Conservation (phyloP, 192 early-diverging fungal species). For the Hyaloraphidium curvatum region DNA sequence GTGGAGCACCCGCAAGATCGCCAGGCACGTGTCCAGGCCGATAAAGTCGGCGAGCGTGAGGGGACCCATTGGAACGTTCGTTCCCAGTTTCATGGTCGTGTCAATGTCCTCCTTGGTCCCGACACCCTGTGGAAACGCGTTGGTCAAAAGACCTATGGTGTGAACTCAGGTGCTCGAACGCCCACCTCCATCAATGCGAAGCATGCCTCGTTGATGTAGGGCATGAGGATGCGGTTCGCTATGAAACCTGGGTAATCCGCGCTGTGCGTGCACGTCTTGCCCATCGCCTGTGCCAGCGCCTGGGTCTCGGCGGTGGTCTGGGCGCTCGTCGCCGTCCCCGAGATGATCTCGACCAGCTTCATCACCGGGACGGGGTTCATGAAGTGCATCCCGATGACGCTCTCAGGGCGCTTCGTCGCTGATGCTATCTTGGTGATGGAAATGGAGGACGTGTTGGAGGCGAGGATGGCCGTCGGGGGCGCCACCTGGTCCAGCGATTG, state of each 20-base stretch:
- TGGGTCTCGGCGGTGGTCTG: constrained; percentile 52
- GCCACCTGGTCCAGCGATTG: constrained; percentile 44
- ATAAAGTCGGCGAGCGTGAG: constrained; percentile 94
- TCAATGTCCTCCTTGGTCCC: constrained; percentile 89
- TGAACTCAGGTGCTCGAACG: not conserved
- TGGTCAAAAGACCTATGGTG: too few species aligned
- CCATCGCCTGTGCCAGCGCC: constrained; percentile 62
- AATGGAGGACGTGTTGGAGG: constrained; percentile 94
- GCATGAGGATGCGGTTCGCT: constrained; percentile 93
- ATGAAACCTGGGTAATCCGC: constrained; percentile 92
- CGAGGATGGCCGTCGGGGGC: constrained; percentile 54
- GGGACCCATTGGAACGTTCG: constrained; percentile 95
- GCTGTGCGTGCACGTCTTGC: constrained; percentile 76
- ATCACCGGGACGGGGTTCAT: constrained; percentile 97
- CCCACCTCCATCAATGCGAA: constrained; percentile 61
- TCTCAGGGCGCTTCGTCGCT: constrained; percentile 49
- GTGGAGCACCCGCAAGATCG: constrained; percentile 91
- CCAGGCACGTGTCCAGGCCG: constrained; percentile 90
- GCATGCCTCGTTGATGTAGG: constrained; percentile 95
- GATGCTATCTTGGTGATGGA: constrained; percentile 93
- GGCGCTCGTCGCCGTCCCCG: constrained; percentile 64
- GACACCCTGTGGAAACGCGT: constrained; percentile 45
- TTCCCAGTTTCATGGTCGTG: constrained; percentile 93
- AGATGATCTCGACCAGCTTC: constrained; percentile 92
- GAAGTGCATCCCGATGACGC: constrained; percentile 98